These are phyloP conservation scores for Citeromyces hawaiiensis DNA, from an alignment of 1,139 yeast genomes.

Conservation along the genomic window DNA sequence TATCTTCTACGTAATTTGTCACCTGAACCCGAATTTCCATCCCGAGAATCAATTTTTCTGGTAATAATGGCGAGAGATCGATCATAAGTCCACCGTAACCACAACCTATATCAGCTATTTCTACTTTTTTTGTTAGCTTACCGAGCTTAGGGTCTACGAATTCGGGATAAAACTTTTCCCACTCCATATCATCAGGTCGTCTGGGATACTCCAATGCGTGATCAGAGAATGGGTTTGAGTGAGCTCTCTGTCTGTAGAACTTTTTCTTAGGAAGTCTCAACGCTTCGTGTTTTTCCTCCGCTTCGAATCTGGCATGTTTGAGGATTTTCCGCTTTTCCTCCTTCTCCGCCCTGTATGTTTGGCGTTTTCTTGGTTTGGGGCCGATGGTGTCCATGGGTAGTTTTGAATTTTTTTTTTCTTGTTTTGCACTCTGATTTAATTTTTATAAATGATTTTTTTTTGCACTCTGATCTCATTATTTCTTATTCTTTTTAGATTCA, in stretches of 20 bases:
- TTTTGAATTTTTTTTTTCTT: neutral
- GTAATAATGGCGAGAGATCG: constrained; percentile 67
- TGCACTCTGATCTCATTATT: too few relatives aligned
- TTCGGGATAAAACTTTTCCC: constrained; percentile 67
- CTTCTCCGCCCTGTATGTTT: constrained; percentile 15
- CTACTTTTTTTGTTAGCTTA: constrained; percentile 38
- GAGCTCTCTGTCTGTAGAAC: constrained; percentile 93
- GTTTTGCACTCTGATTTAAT: neutral
- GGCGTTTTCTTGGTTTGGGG: constrained; percentile 10
- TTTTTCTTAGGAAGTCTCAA: constrained; percentile 61
- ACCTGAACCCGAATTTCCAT: constrained; percentile 98
- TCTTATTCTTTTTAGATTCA: too few relatives aligned
- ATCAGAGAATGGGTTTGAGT: constrained; percentile 94
- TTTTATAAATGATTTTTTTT: too few relatives aligned
- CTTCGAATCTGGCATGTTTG: constrained; percentile 15
- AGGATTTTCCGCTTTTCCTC: constrained; percentile 14
- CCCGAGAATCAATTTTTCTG: constrained; percentile 66
- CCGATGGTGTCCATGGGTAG: neutral
- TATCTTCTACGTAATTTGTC: constrained; percentile 90
- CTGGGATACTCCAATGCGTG: constrained; percentile 83
- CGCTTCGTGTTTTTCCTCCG: constrained; percentile 5
- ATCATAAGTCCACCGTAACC: constrained; percentile 92
- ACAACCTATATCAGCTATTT: constrained; percentile 94
- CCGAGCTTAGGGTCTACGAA: constrained; percentile 28
- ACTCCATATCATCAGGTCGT: constrained; percentile 74